Evolutionary conservation across 192 early-diverging fungal species (phyloP), one percentile per base, ranked within the genome.

Genomic region (Kickxella alabastrina): DNA sequence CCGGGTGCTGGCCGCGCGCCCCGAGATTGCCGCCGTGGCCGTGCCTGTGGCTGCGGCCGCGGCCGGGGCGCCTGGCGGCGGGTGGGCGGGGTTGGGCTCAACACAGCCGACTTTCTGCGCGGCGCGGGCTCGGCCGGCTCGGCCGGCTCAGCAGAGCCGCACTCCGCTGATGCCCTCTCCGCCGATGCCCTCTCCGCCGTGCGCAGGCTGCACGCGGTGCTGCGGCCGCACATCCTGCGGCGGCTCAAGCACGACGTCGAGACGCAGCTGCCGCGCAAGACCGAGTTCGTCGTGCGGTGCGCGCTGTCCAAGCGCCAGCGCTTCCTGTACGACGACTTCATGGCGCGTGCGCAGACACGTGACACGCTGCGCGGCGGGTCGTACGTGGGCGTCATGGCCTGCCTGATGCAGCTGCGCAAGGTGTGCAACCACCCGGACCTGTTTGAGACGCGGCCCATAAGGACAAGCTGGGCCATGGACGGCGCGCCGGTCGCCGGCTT

Each of bases 181-280:
- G 21, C 43, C 6, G 63, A 73, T 18, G 63, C 58, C 1, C 85
- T 85, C 35, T 74, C 82, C 47, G 81, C 81, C 27, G 95, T 97
- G 53, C 79, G 79, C 8, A 80, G 87, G 25, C 69, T 99, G 8
- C 94, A 99, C 40, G 65, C 78, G 6, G 75, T 82, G 12, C 68
- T 99, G 42, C 83, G 88, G 34, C 80, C 85, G 8, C 83, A 92
- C 58, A 95, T 96, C 82, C 68, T 96, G n/a, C 84, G 95, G 4
- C 82, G 97, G 4, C 69, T 97, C 17, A 98, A 98, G 65, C 94
- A 92, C 61, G 92, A 98, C 57, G 97, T 98, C 0, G 93, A 95
- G 71, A 92, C 91, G 62, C 90, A 90, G 14, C 58, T 99, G 36
- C 94, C 94, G 2, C 82, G 84, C 54, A 99, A 99, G 70, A 85